A percentile compares a stretch with the other conserved stretches of the same genome.
phyloP scores from a whole-genome alignment of 768 basidiomycete species.

The Bullera alba region DNA sequence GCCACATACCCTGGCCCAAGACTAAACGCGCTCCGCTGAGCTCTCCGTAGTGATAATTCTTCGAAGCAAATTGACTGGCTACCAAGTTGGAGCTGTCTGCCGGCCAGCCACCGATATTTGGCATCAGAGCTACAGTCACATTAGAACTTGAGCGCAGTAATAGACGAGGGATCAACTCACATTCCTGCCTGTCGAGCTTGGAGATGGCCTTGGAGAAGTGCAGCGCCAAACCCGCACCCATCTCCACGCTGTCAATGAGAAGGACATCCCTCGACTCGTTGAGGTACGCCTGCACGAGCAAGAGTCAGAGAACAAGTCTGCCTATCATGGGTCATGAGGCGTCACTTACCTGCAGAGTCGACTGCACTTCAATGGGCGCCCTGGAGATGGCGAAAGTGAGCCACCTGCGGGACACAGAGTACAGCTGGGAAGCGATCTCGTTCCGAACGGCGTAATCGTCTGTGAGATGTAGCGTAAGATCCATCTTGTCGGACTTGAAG shows the following conservation, averaged over 20 bases:
- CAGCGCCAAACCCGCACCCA: conserved; percentile 84
- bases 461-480: conserved; percentile 68
- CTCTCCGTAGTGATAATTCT: conserved; percentile 84
- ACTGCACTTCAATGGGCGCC: conserved; percentile 85
- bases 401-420: conserved; percentile 71
- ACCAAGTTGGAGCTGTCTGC: conserved; percentile 75
- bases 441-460: conserved; percentile 81
- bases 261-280: conserved; percentile 63
- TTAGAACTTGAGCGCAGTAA: neutral
- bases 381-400: conserved; percentile 77
- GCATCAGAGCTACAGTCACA: conserved; percentile 38
- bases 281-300: conserved; percentile 85
- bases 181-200: conserved; percentile 60
- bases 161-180: conserved; percentile 48
- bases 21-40: conserved; percentile 58
- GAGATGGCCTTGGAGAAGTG: conserved; percentile 76
- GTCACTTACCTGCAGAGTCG: conserved; percentile 72
- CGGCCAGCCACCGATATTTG: conserved; percentile 53
- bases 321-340: neutral
- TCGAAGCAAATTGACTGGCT: conserved; percentile 77
- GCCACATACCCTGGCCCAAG: conserved; percentile 22
- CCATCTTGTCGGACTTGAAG: conserved; percentile 69
- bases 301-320: neutral
- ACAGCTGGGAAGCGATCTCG: conserved; percentile 69
- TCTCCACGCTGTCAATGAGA: conserved; percentile 69